Evolutionary conservation across 148 eudicot genomes (phyloP).

Genomic region (Diospyros lotus): DNA sequence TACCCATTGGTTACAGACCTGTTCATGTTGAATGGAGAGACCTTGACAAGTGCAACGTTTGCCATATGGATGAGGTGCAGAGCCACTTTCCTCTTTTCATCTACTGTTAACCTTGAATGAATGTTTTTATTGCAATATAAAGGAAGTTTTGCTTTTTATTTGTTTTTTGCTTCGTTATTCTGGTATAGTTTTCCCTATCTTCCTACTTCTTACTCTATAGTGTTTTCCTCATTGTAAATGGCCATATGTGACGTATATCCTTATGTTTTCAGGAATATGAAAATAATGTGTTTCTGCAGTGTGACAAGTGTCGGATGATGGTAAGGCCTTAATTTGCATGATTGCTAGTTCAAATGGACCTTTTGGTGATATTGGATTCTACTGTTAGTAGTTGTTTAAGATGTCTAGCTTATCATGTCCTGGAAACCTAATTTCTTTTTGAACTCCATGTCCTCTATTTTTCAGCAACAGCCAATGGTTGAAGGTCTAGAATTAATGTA

Average conservation of each 20-base stretch:
- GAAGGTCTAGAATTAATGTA: no score
- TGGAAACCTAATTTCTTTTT: no score
- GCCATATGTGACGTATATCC: constrained; percentile 19
- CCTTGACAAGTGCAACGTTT: constrained; percentile 93
- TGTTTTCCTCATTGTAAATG: neutral
- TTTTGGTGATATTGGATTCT: neutral
- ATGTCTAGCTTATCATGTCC: no score
- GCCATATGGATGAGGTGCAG: constrained; percentile 98
- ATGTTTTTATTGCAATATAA: neutral
- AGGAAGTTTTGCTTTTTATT: neutral
- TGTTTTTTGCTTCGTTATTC: constrained; percentile 1
- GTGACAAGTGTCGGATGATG: constrained; percentile 99
- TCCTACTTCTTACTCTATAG: neutral
- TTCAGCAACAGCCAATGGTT: no score
- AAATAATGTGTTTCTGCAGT: constrained; percentile 92
- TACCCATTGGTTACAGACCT: constrained; percentile 59
- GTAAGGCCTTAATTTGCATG: constrained; percentile 32
- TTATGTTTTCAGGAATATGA: constrained; percentile 70
- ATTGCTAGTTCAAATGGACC: neutral
- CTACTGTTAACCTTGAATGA: neutral
- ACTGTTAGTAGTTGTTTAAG: no score
- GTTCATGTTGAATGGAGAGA: constrained; percentile 85
- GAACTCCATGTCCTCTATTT: no score
- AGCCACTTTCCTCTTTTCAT: neutral
- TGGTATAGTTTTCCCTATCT: neutral